Base-by-base conservation (phyloP, 306 rosid genomes). In the Hippophae tibetana region DNA sequence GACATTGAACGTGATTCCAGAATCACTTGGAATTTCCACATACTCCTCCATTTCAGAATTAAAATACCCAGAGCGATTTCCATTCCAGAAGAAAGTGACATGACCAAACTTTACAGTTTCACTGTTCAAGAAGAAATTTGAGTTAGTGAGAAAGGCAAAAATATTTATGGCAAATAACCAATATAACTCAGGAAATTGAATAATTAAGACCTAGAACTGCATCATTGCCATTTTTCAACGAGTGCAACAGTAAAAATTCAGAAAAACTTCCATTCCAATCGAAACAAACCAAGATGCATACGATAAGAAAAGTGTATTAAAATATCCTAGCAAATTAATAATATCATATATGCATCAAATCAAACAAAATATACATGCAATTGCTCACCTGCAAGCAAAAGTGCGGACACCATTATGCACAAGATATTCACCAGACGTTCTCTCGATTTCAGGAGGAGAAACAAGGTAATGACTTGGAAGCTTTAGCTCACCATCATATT, bases 101-200 rank as follows among this genome's bases (percentile, higher is more conserved):
- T 93, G 99, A 50, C 99, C 99, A 65, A 93, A 93, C 53, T 93
- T 93, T 46, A 93, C 99, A 61, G 99, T 93, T 79, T 93, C 99
- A 54, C 99, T 93, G 84, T 70, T 44, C 31, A 63, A 40, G 9
- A 46, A 62, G 49, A 8, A 46, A 13, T 47, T n/a, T 44, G 14
- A 0, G 13, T 5, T 54, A 27, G 31, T 0, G 23, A 18, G 23
- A 18, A 55, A 45, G 42, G 10, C 13, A 31, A 12, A 12, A n/a
- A 58, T 26, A 42, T 9, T 1, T 14, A 27, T 8, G 12, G 51
- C 14, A 13, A 12, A 40, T 45, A 53, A 48, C 59, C 38, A 38
- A 23, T 2, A 31, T 31, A 31, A 31, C 38, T 31, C 38, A 31
- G 38, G 38, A 31, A 31, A 31, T 31, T 31, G 38, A 31, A 31